Percentiles rank a stretch among this genome's conserved stretches.
Evolutionary conservation across 2,329 filamentous ascomycete genomes (phyloP).

Genomic region (Fusarium palustre): DNA sequence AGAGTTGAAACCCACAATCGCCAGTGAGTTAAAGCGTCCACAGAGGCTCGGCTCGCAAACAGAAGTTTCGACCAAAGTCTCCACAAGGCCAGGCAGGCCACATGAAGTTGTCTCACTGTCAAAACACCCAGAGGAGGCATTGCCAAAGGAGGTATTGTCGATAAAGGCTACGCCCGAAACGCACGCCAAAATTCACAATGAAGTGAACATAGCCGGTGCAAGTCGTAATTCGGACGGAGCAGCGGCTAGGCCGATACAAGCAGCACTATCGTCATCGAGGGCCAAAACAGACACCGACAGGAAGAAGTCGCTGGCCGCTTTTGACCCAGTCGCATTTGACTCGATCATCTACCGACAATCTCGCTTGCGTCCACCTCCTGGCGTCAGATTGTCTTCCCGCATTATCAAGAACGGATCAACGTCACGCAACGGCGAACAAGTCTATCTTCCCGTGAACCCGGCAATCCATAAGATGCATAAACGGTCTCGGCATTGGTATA

Average conservation of each 20-base stretch:
- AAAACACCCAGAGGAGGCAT: background rate
- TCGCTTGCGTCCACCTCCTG: conserved; percentile 41
- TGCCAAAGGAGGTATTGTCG: background rate
- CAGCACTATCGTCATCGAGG: conserved; percentile 7
- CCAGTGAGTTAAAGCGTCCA: background rate
- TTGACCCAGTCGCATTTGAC: conserved; percentile 52
- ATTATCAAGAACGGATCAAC: conserved; percentile 8
- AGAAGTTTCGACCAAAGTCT: background rate
- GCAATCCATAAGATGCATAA: conserved; percentile 60
- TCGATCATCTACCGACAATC: conserved; percentile 55
- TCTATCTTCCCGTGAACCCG: conserved; percentile 63
- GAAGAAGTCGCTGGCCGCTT: conserved; percentile 21
- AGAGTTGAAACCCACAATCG: background rate
- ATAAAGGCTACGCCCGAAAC: background rate
- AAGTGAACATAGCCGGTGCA: conserved; percentile 21
- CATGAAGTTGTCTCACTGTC: background rate
- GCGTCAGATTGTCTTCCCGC: conserved; percentile 28
- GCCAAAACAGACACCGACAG: conserved; percentile 22
- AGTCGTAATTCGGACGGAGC: conserved; percentile 16
- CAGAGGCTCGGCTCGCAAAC: background rate
- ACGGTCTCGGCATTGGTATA: conserved; percentile 60
- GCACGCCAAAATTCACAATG: conserved; percentile 11
- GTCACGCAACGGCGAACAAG: conserved; percentile 46
- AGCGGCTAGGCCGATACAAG: background rate
- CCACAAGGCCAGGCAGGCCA: background rate